Conservation (phyloP, 2,329 filamentous ascomycete species). For the Diplocarpon rosae region DNA sequence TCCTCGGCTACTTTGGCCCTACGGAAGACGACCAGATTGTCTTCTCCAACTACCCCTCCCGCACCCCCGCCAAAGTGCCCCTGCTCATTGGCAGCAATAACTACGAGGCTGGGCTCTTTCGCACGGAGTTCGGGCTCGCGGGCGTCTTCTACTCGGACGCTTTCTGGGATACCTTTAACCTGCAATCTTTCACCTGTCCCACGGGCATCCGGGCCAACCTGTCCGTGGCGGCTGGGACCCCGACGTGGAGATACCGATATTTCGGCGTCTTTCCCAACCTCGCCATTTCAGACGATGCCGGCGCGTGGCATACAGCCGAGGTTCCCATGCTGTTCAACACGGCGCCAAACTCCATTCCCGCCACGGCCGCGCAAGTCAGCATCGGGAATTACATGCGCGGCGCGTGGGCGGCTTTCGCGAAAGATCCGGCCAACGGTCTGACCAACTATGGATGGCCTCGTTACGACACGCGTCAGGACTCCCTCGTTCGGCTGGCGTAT, state of each 20-base stretch:
- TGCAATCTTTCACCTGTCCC: constrained; percentile 25
- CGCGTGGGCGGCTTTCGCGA: constrained; percentile 32
- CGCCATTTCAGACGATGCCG: constrained; percentile 23
- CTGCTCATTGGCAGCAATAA: constrained; percentile 19
- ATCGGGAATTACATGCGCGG: constrained; percentile 29
- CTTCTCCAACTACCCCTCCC: constrained; percentile 11
- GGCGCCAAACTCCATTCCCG: constrained; percentile 9
- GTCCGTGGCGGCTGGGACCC: constrained; percentile 19
- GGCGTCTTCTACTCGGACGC: constrained; percentile 8
- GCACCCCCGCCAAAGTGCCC: constrained; percentile 6
- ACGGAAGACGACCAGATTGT: constrained; percentile 12
- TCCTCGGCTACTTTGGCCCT: constrained; percentile 7
- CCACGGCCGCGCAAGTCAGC: constrained; percentile 23
- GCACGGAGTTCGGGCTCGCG: constrained; percentile 10
- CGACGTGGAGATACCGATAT: constrained; percentile 31
- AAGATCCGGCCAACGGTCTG: constrained; percentile 28
- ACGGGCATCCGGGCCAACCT: constrained; percentile 22
- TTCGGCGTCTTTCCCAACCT: constrained; percentile 30
- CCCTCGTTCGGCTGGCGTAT: constrained; percentile 23
- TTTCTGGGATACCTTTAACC: constrained; percentile 8
- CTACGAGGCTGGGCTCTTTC: constrained; percentile 19
- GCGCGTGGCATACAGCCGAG: constrained; percentile 29
- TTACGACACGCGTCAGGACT: constrained; percentile 17
- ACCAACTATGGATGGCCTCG: constrained; percentile 26
- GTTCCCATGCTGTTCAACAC: constrained; percentile 28